Evolutionary conservation across 805 yeast species (phyloP).

Genomic region (Monosporozyma yasuniensis): DNA sequence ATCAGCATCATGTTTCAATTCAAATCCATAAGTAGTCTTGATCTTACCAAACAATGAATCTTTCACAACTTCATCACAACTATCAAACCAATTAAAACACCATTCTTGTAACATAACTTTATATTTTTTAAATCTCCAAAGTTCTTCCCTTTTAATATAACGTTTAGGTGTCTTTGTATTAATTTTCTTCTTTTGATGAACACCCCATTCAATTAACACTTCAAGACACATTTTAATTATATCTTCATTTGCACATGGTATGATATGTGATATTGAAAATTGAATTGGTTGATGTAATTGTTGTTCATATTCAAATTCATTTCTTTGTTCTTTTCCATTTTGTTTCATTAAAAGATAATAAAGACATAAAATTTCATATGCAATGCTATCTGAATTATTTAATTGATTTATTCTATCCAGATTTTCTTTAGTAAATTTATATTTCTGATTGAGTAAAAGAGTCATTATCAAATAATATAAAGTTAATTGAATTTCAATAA

Average conservation of each 20-base stretch:
- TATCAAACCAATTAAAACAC: slow-evolving; percentile 17
- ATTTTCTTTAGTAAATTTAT: neutral
- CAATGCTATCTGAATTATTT: slow-evolving; percentile 12
- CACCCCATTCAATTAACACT: slow-evolving; percentile 9
- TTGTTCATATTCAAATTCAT: neutral
- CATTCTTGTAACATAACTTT: slow-evolving; percentile 18
- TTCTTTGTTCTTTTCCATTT: neutral
- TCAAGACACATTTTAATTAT: slow-evolving; percentile 19
- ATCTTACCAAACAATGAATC: neutral
- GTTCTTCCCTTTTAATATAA: slow-evolving; percentile 8
- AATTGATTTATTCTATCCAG: neutral
- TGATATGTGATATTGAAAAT: slow-evolving; percentile 17
- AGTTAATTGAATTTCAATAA: slow-evolving; percentile 24
- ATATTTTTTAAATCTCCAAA: slow-evolving; percentile 19
- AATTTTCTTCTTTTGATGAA: neutral
- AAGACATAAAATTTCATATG: slow-evolving; percentile 24
- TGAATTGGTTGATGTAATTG: slow-evolving; percentile 16
- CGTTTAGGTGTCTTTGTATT: neutral
- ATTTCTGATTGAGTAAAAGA: neutral
- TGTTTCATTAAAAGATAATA: slow-evolving; percentile 22
- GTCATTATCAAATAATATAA: slow-evolving; percentile 17
- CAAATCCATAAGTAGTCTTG: neutral
- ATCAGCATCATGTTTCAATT: neutral
- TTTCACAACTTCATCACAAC: neutral
- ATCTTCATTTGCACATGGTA: slow-evolving; percentile 24